A percentile compares a stretch with the other conserved stretches of the same genome.
phyloP scores from a whole-genome alignment of 805 yeast species.

The Candida krabiensis region DNA sequence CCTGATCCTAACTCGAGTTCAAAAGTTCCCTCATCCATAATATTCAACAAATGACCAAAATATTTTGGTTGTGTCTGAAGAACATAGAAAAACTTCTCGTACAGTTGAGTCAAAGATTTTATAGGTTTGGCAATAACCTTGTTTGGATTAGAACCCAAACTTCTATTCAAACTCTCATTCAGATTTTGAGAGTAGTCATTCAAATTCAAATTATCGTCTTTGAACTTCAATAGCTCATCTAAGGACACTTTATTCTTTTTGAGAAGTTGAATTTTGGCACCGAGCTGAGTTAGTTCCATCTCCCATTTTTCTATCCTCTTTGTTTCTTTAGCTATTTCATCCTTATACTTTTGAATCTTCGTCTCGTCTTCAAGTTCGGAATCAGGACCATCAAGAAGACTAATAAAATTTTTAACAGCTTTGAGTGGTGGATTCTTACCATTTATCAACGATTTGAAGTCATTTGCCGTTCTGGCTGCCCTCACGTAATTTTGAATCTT shows the following conservation, averaged over 20 bases:
- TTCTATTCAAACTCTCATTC: conserved; percentile 24
- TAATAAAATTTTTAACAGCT: conserved; percentile 75
- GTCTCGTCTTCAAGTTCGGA: conserved; percentile 75
- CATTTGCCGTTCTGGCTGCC: conserved; percentile 63
- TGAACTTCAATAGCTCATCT: conserved; percentile 57
- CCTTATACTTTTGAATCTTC: conserved; percentile 63
- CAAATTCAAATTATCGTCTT: conserved; percentile 34
- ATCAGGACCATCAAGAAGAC: conserved; percentile 60
- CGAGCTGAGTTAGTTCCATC: conserved; percentile 70
- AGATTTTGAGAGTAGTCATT: conserved; percentile 26
- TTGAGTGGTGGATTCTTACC: conserved; percentile 75
- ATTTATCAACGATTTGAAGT: conserved; percentile 69
- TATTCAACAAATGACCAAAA: conserved; percentile 53
- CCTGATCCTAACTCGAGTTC: conserved; percentile 21
- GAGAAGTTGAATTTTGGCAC: conserved; percentile 73
- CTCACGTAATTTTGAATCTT: conserved; percentile 74
- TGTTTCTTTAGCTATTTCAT: conserved; percentile 68
- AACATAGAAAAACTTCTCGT: conserved; percentile 77
- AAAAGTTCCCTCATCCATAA: conserved; percentile 23
- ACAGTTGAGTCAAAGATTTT: conserved; percentile 57
- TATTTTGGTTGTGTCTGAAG: conserved; percentile 83
- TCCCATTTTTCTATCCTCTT: conserved; percentile 70
- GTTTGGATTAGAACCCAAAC: conserved; percentile 21
- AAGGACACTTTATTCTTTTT: conserved; percentile 77
- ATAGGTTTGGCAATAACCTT: conserved; percentile 37